These are phyloP conservation scores for Insectozyma bohioensis DNA, from an alignment of 1,139 yeast genomes.

Conservation along the genomic window DNA sequence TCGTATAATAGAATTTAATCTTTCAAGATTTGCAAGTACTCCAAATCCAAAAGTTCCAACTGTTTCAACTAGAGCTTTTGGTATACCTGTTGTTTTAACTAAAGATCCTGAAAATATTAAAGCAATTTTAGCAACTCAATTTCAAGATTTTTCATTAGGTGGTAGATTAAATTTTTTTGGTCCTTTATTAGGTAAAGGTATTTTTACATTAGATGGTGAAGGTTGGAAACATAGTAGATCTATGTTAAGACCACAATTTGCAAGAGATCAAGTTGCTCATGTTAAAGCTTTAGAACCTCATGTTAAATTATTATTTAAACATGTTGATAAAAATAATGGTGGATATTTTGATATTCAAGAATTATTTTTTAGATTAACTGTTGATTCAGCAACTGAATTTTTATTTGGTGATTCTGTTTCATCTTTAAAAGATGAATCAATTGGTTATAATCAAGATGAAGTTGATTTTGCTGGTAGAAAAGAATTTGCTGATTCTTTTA, in stretches of 20 bases:
- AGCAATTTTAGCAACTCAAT: constrained; percentile 40
- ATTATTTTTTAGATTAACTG: constrained; percentile 35
- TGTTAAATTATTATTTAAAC: constrained; percentile 34
- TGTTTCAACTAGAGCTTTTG: constrained; percentile 19
- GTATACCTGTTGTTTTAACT: constrained; percentile 18
- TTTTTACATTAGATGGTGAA: constrained; percentile 54
- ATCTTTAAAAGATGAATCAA: constrained; percentile 29
- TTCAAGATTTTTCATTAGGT: constrained; percentile 52
- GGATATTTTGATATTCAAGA: constrained; percentile 35
- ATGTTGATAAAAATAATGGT: constrained; percentile 26
- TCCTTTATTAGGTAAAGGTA: constrained; percentile 55
- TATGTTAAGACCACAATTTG: constrained; percentile 54
- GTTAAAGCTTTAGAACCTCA: constrained; percentile 45
- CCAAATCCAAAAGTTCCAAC: constrained; percentile 14
- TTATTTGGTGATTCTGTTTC: constrained; percentile 39
- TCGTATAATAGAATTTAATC: constrained; percentile 20
- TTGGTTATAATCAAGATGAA: constrained; percentile 22
- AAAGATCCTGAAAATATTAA: constrained; percentile 33
- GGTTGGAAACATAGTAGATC: constrained; percentile 60
- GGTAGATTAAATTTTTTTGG: constrained; percentile 36
- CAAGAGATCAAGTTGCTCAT: constrained; percentile 51
- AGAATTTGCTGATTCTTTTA: constrained; percentile 30
- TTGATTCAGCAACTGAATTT: constrained; percentile 44
- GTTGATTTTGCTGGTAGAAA: constrained; percentile 20
- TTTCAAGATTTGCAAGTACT: constrained; percentile 15